Conservation (phyloP, 225 moss, liverwort and hornwort species). For the Physcomitrium patens region DNA sequence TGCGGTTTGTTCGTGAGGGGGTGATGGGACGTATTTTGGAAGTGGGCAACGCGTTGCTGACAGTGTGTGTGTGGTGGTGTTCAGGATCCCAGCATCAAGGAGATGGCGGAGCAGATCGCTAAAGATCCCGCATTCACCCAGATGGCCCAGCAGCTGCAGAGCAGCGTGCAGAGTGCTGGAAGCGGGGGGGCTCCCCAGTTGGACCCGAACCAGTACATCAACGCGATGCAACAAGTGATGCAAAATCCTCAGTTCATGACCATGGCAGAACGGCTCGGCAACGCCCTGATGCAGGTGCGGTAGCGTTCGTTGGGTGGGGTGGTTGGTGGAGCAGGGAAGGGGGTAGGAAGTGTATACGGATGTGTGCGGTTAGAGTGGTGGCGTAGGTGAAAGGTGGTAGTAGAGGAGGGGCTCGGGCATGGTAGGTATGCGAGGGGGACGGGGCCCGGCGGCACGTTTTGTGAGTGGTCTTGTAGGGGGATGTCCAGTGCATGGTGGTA, state of each 20-base stretch:
- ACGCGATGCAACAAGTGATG: constrained; percentile 99
- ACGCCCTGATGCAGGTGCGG: no score
- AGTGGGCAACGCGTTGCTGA: background rate
- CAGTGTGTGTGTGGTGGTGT: constrained; percentile 1
- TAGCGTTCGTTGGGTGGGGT: no score
- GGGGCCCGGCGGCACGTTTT: no score
- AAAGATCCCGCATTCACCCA: constrained; percentile 98
- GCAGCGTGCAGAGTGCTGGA: constrained; percentile 80
- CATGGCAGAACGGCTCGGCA: constrained; percentile 98
- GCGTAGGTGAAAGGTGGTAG: no score
- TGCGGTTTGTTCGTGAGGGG: background rate
- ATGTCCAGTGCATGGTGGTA: no score
- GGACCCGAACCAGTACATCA: constrained; percentile 91
- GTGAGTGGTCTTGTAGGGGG: no score
- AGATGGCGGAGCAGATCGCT: constrained; percentile 99
- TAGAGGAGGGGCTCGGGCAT: no score
- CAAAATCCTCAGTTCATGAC: constrained; percentile 99
- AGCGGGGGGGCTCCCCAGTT: constrained; percentile 81
- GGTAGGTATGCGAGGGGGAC: no score
- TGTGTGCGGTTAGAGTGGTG: no score
- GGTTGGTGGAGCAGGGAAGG: no score
- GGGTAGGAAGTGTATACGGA: no score
- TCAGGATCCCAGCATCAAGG: constrained; percentile 99
- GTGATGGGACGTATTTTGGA: no score
- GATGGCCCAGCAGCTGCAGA: constrained; percentile 98